A percentile compares a stretch with the other conserved stretches of the same genome.
Conservation (phyloP, 768 basidiomycete genomes). For the Exsudoporus frostii region DNA sequence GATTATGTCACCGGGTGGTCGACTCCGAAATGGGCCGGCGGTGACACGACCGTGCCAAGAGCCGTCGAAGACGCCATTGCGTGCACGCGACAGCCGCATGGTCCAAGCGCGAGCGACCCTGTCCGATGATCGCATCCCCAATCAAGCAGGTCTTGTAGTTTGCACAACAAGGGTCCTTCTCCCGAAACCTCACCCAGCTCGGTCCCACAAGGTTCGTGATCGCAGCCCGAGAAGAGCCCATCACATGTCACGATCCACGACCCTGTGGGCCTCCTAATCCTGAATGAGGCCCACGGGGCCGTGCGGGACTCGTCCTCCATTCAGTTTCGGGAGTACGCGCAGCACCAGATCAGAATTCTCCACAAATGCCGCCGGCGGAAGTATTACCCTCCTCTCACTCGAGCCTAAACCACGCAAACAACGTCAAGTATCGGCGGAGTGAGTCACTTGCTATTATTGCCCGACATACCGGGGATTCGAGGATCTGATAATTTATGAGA, state of each 20-base stretch:
- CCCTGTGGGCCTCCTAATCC: constrained; percentile 6
- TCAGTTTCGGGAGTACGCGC: background rate
- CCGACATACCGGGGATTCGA: constrained; percentile 4
- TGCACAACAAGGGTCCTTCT: no score
- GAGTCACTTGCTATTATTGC: background rate
- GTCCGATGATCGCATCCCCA: constrained; percentile 11
- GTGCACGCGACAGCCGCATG: constrained; percentile 15
- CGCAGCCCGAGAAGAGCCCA: background rate
- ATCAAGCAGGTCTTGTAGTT: constrained; percentile 12
- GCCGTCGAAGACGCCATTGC: no score
- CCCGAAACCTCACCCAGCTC: no score
- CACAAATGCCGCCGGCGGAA: constrained; percentile 1
- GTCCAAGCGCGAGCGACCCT: background rate
- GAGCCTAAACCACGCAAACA: constrained; percentile 8
- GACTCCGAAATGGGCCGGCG: background rate
- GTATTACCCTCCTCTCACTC: background rate
- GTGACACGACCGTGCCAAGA: no score
- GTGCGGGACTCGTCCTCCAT: background rate
- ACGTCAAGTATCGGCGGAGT: constrained; percentile 1
- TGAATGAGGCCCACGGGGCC: constrained; percentile 1
- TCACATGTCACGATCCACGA: constrained; percentile 2
- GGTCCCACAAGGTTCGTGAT: constrained; percentile 11
- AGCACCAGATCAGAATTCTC: background rate
- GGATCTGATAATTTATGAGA: constrained; percentile 8
- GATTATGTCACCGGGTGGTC: constrained; percentile 11